Evolutionary conservation across 2,329 filamentous ascomycete genomes (phyloP).

Genomic region (Pseudopyrenochaeta lycopersici): DNA sequence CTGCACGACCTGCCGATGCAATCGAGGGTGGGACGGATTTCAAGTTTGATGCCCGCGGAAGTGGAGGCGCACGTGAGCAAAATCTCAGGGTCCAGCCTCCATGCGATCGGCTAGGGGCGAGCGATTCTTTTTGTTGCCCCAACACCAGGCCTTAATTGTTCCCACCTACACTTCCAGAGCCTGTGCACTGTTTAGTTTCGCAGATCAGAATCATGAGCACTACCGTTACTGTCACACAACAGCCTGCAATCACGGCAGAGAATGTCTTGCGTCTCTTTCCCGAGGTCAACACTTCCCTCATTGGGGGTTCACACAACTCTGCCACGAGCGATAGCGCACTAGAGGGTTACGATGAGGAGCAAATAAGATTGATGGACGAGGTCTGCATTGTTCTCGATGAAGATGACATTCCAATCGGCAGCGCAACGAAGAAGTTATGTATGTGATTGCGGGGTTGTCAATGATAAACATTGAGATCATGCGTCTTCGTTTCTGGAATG

Average conservation of each 20-base stretch:
- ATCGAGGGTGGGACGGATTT: too few relatives aligned
- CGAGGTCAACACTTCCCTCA: slow-evolving; percentile 73
- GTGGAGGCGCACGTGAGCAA: slow-evolving; percentile 3
- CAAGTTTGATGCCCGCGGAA: too few relatives aligned
- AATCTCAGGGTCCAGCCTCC: slow-evolving; percentile 1
- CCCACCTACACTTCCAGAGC: slow-evolving; percentile 7
- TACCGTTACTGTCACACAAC: slow-evolving; percentile 41
- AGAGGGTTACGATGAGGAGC: slow-evolving; percentile 93
- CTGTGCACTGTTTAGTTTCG: background rate
- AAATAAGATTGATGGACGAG: slow-evolving; percentile 98
- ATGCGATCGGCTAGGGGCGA: background rate
- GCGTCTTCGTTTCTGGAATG: background rate
- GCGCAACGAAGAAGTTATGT: slow-evolving; percentile 98
- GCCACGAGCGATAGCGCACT: slow-evolving; percentile 70
- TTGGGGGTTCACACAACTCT: slow-evolving; percentile 68
- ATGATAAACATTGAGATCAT: background rate
- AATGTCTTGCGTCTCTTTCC: slow-evolving; percentile 90
- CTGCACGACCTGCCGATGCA: background rate
- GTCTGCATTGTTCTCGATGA: slow-evolving; percentile 97
- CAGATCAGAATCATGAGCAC: slow-evolving; percentile 41
- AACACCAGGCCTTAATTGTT: slow-evolving; percentile 9
- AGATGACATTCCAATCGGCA: slow-evolving; percentile 91
- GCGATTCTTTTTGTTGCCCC: too few relatives aligned
- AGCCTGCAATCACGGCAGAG: slow-evolving; percentile 79
- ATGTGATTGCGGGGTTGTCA: slow-evolving; percentile 49